A percentile compares a stretch with the other conserved stretches of the same genome.
Evolutionary conservation across 2,329 filamentous ascomycete genomes (phyloP).

Genomic region (Alternaria brassicae): DNA sequence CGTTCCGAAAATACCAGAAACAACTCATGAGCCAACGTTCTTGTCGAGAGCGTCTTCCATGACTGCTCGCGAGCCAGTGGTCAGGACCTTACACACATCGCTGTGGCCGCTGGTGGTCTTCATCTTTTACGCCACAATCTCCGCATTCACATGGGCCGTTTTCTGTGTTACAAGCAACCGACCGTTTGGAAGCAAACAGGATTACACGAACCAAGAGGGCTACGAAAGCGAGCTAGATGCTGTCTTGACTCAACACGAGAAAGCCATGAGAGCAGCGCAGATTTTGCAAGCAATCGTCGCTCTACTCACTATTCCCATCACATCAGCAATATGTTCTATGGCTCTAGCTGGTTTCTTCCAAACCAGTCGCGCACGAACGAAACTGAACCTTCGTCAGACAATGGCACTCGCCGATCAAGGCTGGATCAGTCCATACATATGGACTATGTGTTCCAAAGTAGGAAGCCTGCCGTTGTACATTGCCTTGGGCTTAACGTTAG

Average conservation of each 20-base stretch:
- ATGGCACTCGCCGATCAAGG: slow-evolving; percentile 5
- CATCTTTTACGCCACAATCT: not conserved
- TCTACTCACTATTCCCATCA: not conserved
- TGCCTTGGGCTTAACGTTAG: not conserved
- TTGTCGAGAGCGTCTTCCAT: slow-evolving; percentile 2
- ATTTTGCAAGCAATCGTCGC: not conserved
- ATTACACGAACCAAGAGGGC: not conserved
- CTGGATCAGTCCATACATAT: not conserved
- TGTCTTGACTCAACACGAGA: not conserved
- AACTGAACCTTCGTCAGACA: not conserved
- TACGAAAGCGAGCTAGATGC: not conserved
- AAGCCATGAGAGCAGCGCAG: not conserved
- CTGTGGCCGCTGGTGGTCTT: slow-evolving; percentile 1
- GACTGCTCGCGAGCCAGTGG: not conserved
- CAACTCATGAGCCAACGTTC: not conserved
- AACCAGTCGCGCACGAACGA: not conserved
- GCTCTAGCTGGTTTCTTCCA: not conserved
- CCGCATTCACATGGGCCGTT: not conserved
- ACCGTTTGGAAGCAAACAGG: not conserved
- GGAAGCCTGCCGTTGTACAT: slow-evolving; percentile 1
- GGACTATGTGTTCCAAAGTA: not conserved
- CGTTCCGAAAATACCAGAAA: not conserved
- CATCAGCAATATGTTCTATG: slow-evolving; percentile 1
- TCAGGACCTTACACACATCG: not conserved
- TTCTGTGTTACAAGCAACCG: not conserved